Evolutionary conservation across 768 basidiomycete genomes (phyloP).

Genomic region (Trametes cingulata): DNA sequence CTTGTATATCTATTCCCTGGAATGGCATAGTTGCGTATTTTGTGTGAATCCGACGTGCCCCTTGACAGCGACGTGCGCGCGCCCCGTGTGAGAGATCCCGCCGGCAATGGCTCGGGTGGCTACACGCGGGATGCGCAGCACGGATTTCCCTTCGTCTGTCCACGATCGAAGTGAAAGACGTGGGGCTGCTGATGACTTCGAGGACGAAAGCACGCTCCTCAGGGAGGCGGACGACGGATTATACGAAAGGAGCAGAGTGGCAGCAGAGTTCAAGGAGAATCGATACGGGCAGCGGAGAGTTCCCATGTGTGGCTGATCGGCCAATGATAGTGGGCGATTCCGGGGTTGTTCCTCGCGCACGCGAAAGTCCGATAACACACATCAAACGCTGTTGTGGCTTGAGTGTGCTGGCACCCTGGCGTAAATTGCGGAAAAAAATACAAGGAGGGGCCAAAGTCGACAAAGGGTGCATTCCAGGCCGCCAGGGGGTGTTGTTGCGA

Average conservation of each 20-base stretch:
- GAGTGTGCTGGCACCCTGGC: conserved; percentile 15
- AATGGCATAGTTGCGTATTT: conserved; percentile 6
- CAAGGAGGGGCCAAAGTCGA: neutral
- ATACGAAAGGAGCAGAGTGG: neutral
- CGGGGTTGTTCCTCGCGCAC: conserved; percentile 19
- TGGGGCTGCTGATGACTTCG: neutral
- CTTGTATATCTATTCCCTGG: conserved; percentile 12
- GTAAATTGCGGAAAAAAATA: conserved; percentile 13
- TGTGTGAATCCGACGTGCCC: neutral
- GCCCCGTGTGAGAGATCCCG: conserved; percentile 9
- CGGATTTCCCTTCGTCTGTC: neutral
- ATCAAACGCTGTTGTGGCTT: conserved; percentile 24
- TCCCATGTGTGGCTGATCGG: conserved; percentile 6
- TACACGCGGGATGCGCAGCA: conserved; percentile 3
- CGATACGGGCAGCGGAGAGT: neutral
- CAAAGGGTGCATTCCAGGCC: conserved; percentile 1
- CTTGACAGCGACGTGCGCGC: conserved; percentile 1
- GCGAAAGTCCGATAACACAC: conserved; percentile 22
- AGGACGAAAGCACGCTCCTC: neutral
- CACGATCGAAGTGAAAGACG: neutral
- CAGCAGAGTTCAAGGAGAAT: neutral
- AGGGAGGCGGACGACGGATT: neutral
- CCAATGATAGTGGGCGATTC: conserved; percentile 15
- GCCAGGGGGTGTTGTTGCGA: conserved; percentile 5
- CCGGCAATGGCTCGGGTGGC: conserved; percentile 2